Percentiles rank a stretch among this genome's conserved stretches.
These are phyloP conservation scores for Taiozyma sp. DNA, from an alignment of 1,139 yeast genomes.

Conservation along the genomic window DNA sequence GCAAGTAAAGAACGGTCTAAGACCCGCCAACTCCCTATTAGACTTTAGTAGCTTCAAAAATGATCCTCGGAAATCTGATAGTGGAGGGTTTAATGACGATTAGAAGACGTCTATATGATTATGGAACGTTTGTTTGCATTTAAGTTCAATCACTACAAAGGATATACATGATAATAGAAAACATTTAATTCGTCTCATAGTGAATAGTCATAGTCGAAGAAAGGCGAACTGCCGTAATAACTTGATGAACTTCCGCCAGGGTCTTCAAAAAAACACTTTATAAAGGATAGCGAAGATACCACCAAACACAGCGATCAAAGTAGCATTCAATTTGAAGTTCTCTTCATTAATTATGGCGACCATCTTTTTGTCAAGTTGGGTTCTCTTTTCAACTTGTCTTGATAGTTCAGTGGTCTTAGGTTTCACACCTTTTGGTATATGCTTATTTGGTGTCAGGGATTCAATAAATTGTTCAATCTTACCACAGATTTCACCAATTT, in stretches of 20 bases:
- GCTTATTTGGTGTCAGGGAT: slow-evolving; percentile 52
- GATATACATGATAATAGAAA: background rate
- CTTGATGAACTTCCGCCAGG: background rate
- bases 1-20: background rate
- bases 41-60: slow-evolving; percentile 12
- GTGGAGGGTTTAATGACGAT: background rate
- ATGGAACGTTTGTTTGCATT: background rate
- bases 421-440: slow-evolving; percentile 39
- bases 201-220: no score
- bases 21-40: slow-evolving; percentile 37
- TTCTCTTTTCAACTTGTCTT: slow-evolving; percentile 32
- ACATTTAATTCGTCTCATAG: background rate
- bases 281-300: background rate
- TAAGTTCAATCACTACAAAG: no score
- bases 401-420: slow-evolving; percentile 36
- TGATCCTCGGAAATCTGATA: background rate
- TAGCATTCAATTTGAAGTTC: slow-evolving; percentile 22
- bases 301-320: slow-evolving; percentile 7
- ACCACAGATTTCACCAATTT: slow-evolving; percentile 81
- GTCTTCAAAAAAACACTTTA: background rate
- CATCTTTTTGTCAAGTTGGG: slow-evolving; percentile 26
- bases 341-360: slow-evolving; percentile 24
- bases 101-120: background rate
- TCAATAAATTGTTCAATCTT: slow-evolving; percentile 85
- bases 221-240: background rate